These are phyloP conservation scores for Leccinum fibrillosum DNA, from an alignment of 768 basidiomycete genomes.

Conservation along the genomic window DNA sequence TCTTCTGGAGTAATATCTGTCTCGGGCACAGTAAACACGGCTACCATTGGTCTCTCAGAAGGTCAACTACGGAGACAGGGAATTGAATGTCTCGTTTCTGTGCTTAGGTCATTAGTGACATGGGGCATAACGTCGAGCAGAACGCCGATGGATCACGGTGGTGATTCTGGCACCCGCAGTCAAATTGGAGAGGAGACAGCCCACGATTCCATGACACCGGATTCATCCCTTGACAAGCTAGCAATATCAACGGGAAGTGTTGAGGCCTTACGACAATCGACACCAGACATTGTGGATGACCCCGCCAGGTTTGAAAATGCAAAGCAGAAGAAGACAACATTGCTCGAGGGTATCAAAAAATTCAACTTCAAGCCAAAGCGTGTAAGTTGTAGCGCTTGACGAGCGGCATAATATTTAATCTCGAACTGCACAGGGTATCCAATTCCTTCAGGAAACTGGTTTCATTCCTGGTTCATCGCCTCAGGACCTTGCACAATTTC, in stretches of 20 bases:
- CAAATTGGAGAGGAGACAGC: conserved; percentile 51
- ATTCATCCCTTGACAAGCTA: conserved; percentile 54
- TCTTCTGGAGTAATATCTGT: conserved; percentile 65
- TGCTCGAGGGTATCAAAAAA: conserved; percentile 93
- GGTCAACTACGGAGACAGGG: conserved; percentile 82
- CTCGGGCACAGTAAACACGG: conserved; percentile 65
- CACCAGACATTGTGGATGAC: conserved; percentile 85
- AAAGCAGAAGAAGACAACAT: conserved; percentile 92
- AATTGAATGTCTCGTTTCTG: conserved; percentile 90
- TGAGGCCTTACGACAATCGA: conserved; percentile 61
- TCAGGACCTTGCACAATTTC: conserved; percentile 77
- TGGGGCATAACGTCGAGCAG: conserved; percentile 70
- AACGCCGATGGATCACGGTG: conserved; percentile 30
- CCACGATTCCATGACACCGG: conserved; percentile 51
- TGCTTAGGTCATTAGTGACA: conserved; percentile 83
- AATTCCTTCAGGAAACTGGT: conserved; percentile 84
- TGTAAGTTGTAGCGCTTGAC: conserved; percentile 43
- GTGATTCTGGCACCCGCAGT: conserved; percentile 43
- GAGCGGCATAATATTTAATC: not conserved
- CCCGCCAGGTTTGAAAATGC: conserved; percentile 91
- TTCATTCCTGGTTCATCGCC: conserved; percentile 77
- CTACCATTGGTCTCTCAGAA: conserved; percentile 71
- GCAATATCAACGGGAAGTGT: conserved; percentile 44
- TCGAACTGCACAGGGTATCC: conserved; percentile 60
- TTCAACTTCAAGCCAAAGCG: conserved; percentile 99